phyloP scores from a whole-genome alignment of 2,329 filamentous ascomycete species.

The Microdochium trichocladiopsis region DNA sequence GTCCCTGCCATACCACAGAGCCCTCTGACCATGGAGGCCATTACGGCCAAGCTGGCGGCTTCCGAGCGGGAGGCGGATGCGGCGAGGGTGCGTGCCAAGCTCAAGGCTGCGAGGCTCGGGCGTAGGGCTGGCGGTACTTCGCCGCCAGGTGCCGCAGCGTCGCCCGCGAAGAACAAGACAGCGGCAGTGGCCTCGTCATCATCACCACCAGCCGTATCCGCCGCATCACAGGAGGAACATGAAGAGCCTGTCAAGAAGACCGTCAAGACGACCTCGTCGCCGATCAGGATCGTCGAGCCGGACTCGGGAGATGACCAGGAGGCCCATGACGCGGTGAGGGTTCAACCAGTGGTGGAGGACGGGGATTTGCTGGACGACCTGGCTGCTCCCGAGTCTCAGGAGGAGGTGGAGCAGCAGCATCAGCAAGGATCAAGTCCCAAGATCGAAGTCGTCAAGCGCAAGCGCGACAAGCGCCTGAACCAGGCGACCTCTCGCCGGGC shows the following conservation, averaged over 20 bases:
- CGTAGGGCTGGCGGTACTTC: conserved; percentile 11
- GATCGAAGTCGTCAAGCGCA: conserved; percentile 31
- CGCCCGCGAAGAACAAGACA: neutral
- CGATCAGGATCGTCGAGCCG: neutral
- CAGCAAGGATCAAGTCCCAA: neutral
- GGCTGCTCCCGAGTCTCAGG: neutral
- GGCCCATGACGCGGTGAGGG: no score
- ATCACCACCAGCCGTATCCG: neutral
- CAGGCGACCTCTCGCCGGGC: conserved; percentile 54
- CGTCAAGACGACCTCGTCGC: conserved; percentile 1
- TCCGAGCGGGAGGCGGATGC: conserved; percentile 58
- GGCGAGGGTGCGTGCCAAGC: conserved; percentile 54
- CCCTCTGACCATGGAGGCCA: conserved; percentile 53
- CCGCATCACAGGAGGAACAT: neutral
- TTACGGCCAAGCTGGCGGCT: conserved; percentile 56
- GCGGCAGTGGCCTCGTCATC: neutral
- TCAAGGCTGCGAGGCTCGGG: conserved; percentile 42
- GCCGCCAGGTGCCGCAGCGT: neutral
- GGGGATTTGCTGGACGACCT: conserved; percentile 1
- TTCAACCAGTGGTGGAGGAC: neutral
- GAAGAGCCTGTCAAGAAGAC: neutral
- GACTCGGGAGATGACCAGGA: neutral
- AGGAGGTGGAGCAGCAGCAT: conserved; percentile 9
- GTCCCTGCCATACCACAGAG: conserved; percentile 39
- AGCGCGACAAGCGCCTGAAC: conserved; percentile 44